These are phyloP conservation scores for Flaveria trinervia DNA, from an alignment of 129 eudicot species.

Conservation along the genomic window DNA sequence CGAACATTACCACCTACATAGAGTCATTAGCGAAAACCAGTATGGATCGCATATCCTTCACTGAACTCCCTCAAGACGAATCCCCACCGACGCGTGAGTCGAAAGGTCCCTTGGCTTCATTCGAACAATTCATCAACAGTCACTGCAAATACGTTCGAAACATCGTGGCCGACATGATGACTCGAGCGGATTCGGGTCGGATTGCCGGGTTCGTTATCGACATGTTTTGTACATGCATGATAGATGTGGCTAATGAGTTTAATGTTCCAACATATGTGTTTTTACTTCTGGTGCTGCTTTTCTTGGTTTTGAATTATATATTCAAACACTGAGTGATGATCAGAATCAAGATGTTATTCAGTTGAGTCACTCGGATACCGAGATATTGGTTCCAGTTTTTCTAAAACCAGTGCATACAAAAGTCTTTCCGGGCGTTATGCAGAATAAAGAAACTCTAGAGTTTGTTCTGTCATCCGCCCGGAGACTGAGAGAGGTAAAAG, in stretches of 20 bases:
- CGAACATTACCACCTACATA: slow-evolving; percentile 27
- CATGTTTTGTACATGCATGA: slow-evolving; percentile 44
- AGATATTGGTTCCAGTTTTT: slow-evolving; percentile 30
- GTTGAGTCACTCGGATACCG: slow-evolving; percentile 18
- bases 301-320: slow-evolving; percentile 15
- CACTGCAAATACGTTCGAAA: slow-evolving; percentile 33
- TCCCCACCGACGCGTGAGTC: neutral
- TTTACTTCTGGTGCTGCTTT: slow-evolving; percentile 28
- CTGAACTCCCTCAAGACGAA: slow-evolving; percentile 38
- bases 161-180: slow-evolving; percentile 18
- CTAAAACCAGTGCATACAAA: slow-evolving; percentile 34
- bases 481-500: slow-evolving; percentile 36
- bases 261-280: slow-evolving; percentile 14
- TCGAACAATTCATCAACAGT: slow-evolving; percentile 21
- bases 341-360: slow-evolving; percentile 20
- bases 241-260: slow-evolving; percentile 38
- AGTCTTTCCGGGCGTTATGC: slow-evolving; percentile 22
- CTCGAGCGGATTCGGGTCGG: slow-evolving; percentile 17
- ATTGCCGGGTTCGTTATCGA: slow-evolving; percentile 39
- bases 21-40: slow-evolving; percentile 15
- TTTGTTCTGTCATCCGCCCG: neutral
- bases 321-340: slow-evolving; percentile 23
- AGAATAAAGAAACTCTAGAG: slow-evolving; percentile 10
- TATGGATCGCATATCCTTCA: slow-evolving; percentile 15
- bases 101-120: slow-evolving; percentile 1